Evolutionary conservation across 129 eudicot species (phyloP), one percentile per base, ranked within the genome.

Genomic region (sunflower (Helianthus annuus)): DNA sequence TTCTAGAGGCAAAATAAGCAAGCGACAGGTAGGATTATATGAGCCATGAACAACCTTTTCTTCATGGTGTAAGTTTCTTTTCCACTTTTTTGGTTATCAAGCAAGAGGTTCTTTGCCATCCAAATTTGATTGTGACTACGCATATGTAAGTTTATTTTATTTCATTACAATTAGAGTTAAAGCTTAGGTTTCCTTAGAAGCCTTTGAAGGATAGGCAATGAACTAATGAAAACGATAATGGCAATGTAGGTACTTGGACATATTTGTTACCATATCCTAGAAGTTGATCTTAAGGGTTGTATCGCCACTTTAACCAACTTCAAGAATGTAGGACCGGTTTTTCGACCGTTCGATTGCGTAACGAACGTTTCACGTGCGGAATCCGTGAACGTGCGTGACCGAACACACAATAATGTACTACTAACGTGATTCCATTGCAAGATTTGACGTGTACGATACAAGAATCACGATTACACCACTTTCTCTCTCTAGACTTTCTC

Each of bases 61-160:
- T 27, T 27, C 32, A 27, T 27, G 32, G 32, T 27, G 32, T 60
- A 93, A 90, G 71, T 97, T 91, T 59, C 90, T 93, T 52, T 93
- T 97, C 81, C 97, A 93, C 88, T 90, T 93, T 74, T 90, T 93
- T 70, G 98, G 98, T 58, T 93, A 93, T 73, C 97, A 93, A 87
- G 98, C 98, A 68, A 91, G 98, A 5, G 98, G 97, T 78, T 90
- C 98, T 68, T 71, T 94, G 75, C 98, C 98, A 4, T 94, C 98
- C 34, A 94, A 94, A 55, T 94, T 94, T 65, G 98, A 94, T 74
- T 94, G 96, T 77, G 98, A 94, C 73, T 94, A 85, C 75, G 97
- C 97, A 51, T 90, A 82, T 71, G 96, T 89, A 84, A 72, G 90
- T 83, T 42, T 10, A 51, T 11, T 69, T 51, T 62, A 14, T 12